A percentile compares a stretch with the other conserved stretches of the same genome.
These are phyloP conservation scores for Spergularia marina DNA, from an alignment of 148 eudicot genomes.

Conservation along the genomic window DNA sequence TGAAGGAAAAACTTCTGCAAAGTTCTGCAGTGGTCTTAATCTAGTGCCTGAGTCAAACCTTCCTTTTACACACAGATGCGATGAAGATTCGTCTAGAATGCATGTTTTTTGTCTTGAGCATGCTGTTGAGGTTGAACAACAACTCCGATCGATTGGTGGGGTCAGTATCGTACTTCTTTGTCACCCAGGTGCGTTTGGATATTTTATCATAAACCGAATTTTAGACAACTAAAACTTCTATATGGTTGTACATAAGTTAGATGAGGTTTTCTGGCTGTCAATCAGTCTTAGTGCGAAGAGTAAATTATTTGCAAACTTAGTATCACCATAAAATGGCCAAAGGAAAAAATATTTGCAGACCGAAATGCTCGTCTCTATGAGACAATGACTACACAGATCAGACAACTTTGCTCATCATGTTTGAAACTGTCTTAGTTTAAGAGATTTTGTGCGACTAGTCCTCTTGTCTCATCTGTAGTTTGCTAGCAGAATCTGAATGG, in stretches of 20 bases:
- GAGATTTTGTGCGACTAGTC: too few relatives aligned
- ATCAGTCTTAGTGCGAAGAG: not conserved
- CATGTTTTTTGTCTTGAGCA: slow-evolving; percentile 96
- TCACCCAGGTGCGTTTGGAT: slow-evolving; percentile 71
- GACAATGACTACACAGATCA: not conserved
- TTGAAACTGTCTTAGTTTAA: too few relatives aligned
- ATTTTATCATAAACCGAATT: not conserved
- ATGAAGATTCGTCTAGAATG: slow-evolving; percentile 83
- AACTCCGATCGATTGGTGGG: slow-evolving; percentile 71
- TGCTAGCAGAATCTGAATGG: too few relatives aligned
- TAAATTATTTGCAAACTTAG: not conserved
- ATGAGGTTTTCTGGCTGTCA: not conserved
- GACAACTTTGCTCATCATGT: not conserved
- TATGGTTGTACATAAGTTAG: not conserved
- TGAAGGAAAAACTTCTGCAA: slow-evolving; percentile 22
- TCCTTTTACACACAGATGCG: slow-evolving; percentile 41
- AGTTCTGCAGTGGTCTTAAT: slow-evolving; percentile 18
- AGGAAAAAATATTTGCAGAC: not conserved
- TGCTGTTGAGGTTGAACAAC: slow-evolving; percentile 78
- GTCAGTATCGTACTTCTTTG: slow-evolving; percentile 75
- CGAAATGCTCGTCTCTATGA: too few relatives aligned
- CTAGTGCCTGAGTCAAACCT: slow-evolving; percentile 27
- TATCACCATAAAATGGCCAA: not conserved
- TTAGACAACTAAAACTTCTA: not conserved
- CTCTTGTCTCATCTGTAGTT: too few relatives aligned